These are phyloP conservation scores for Spinacia oleracea DNA, from an alignment of 179 eudicot species.

Conservation along the genomic window DNA sequence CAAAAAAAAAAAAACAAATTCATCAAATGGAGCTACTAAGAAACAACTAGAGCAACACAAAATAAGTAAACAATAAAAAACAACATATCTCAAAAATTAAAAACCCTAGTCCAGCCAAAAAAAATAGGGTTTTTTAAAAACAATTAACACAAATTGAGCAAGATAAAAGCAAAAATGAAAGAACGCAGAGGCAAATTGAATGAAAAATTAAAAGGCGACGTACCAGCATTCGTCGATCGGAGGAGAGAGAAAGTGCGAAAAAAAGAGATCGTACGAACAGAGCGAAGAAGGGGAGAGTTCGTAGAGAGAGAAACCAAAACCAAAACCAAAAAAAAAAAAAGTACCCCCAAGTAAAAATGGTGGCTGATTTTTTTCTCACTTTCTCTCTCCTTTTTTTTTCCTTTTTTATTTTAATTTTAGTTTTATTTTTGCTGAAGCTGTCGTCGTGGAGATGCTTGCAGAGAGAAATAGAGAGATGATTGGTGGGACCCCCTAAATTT, in stretches of 20 bases:
- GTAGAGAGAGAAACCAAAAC: slow-evolving; percentile 16
- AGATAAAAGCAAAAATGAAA: slow-evolving; percentile 4
- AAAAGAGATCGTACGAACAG: slow-evolving; percentile 23
- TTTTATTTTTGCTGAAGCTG: slow-evolving; percentile 11
- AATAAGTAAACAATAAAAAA: slow-evolving; percentile 21
- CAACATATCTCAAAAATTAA: slow-evolving; percentile 11
- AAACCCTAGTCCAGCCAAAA: slow-evolving; percentile 30
- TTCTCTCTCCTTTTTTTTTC: slow-evolving; percentile 9
- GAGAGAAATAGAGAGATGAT: slow-evolving; percentile 10
- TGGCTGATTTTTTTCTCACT: slow-evolving; percentile 25
- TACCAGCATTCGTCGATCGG: slow-evolving; percentile 37
- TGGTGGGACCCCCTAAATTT: slow-evolving; percentile 23
- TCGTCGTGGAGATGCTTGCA: slow-evolving; percentile 24
- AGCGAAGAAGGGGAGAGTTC: slow-evolving; percentile 27
- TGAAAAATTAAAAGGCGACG: neutral
- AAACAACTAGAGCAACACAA: slow-evolving; percentile 1
- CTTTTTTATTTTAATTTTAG: neutral
- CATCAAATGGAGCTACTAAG: slow-evolving; percentile 16
- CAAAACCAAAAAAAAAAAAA: slow-evolving; percentile 6
- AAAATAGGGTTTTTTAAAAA: slow-evolving; percentile 20
- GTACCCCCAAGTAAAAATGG: slow-evolving; percentile 34
- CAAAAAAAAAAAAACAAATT: neutral
- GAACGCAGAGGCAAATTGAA: neutral
- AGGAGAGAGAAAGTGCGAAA: slow-evolving; percentile 20
- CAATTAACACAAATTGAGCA: slow-evolving; percentile 13